Percentiles rank a stretch among this genome's conserved stretches.
Conservation (phyloP, 2,329 filamentous ascomycete genomes). For the Thielaviopsis punctulata region DNA sequence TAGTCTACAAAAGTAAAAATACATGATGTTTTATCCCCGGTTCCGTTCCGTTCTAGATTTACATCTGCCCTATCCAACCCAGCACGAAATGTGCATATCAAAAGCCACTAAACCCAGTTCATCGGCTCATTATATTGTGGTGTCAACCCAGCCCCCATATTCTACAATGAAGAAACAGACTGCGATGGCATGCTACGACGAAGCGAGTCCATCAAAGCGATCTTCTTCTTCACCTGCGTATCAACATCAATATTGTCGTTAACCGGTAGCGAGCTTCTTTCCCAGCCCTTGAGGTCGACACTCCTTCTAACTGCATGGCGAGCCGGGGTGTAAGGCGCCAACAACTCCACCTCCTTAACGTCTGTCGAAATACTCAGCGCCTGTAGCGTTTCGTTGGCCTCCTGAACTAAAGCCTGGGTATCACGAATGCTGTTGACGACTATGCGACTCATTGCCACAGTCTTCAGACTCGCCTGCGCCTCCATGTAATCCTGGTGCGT, state of each 20-base stretch:
- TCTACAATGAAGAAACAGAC: not conserved
- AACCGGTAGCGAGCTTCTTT: not conserved
- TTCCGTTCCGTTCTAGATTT: not conserved
- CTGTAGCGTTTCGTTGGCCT: not conserved
- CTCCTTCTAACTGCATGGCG: not conserved
- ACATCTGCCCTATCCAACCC: not conserved
- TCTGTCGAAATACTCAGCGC: not conserved
- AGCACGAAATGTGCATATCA: not conserved
- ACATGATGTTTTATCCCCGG: not conserved
- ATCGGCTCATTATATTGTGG: not conserved
- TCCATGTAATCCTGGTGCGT: constrained; percentile 9
- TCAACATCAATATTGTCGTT: not conserved
- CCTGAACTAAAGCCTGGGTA: not conserved
- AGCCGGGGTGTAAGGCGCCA: constrained; percentile 6
- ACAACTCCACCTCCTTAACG: not conserved
- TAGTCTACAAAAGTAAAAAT: not conserved
- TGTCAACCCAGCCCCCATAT: too few relatives aligned
- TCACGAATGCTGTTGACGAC: constrained; percentile 1
- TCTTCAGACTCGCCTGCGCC: constrained; percentile 1
- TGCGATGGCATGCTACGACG: not conserved
- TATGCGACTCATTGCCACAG: not conserved
- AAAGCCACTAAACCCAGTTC: not conserved
- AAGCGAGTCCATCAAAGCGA: constrained; percentile 8
- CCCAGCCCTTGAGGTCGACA: constrained; percentile 1
- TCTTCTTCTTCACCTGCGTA: constrained; percentile 8